These are phyloP conservation scores for Cercospora beticola DNA, from an alignment of 2,329 filamentous ascomycete species.

Conservation along the genomic window DNA sequence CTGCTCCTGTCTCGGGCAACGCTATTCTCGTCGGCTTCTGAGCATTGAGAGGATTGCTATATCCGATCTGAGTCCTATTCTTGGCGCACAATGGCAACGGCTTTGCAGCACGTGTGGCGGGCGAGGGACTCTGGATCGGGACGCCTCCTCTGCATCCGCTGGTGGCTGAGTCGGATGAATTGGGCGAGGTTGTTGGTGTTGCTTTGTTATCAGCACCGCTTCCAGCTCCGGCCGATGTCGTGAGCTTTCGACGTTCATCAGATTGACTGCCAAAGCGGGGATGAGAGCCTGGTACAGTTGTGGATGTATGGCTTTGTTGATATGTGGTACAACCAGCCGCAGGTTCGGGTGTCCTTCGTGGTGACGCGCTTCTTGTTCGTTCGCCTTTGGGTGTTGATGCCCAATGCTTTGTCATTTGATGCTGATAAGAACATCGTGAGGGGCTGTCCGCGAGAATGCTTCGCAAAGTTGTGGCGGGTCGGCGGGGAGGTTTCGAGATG, in stretches of 20 bases:
- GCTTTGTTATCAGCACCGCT: neutral
- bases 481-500: slow-evolving; percentile 5
- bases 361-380: slow-evolving; percentile 4
- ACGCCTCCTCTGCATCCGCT: neutral
- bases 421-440: slow-evolving; percentile 2
- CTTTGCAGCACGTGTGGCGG: neutral
- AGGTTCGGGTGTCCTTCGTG: neutral
- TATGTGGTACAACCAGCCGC: neutral
- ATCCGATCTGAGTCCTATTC: neutral
- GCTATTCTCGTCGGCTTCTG: neutral
- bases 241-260: neutral
- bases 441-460: slow-evolving; percentile 5
- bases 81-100: neutral
- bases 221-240: neutral
- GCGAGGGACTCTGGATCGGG: neutral
- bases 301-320: neutral
- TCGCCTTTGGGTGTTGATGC: neutral
- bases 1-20: neutral
- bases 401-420: slow-evolving; percentile 17
- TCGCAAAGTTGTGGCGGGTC: neutral
- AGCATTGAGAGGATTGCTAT: too few species aligned
- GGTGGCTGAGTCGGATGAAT: neutral
- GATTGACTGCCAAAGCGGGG: neutral
- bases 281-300: neutral
- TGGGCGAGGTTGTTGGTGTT: neutral